Evolutionary conservation across 78 protist species (phyloP), one percentile per base, ranked within the genome.

Genomic region (Capsaspora owczarzaki): DNA sequence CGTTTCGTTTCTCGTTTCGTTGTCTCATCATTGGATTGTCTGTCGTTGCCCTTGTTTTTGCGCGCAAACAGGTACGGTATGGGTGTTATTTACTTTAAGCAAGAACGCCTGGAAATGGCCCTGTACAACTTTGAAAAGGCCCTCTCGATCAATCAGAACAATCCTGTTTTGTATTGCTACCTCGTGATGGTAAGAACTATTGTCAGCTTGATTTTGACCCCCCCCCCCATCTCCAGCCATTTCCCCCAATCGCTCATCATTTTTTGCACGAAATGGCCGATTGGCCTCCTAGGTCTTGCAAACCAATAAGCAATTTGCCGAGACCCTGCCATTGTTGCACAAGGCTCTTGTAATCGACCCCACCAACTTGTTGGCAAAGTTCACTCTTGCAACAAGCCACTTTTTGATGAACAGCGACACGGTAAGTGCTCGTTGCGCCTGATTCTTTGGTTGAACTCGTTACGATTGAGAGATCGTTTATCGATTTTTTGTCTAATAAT

Each of bases 21-120:
- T 29, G 66, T 56, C 33, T 16, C 66, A 10, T 10, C 56, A 49
- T 49, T 10, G 56, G 56, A 49, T 16, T 49, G 56, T 49, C 16
- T 10, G 16, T 49, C n/a, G 16, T 20, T 49, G 66, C 66, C 12
- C 35, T 6, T 29, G n/a, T 6, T 10, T 56, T 56, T 12, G 4
- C 66, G 33, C 66, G 66, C 66, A 10, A n/a, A n/a, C 66, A 63
- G 72, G 72, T 63, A 63, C 19, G 72, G 86, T 16, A 41, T 83
- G 4, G 86, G 86, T 6, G 41, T 35, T 27, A 66, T 83, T 4
- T 79, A 31, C 27, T 47, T 23, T 33, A 53, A 72, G 25, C 91
- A 88, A 68, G 89, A 88, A 60, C 86, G 86, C 77, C 86, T 35
- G 38, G 85, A 84, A 47, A 47, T 85, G 31, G 88, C 91, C 3